Base-by-base conservation (phyloP, 2,329 filamentous ascomycete genomes). In the Monilinia fructicola region DNA sequence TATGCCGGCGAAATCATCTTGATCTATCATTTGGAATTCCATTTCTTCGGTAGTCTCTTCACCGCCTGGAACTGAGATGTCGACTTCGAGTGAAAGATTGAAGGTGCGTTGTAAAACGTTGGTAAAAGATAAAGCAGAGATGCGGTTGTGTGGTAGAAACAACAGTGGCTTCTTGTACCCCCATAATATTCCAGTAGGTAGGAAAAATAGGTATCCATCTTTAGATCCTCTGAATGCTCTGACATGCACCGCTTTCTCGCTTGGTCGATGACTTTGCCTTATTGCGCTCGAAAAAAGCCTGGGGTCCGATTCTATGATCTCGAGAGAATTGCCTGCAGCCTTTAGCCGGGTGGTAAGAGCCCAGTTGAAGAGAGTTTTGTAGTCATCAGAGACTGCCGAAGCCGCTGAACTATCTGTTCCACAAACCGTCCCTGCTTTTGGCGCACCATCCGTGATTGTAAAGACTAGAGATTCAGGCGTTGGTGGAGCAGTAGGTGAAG, bases 21-120 rank as follows among this genome's bases (percentile, higher is more conserved):
- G 87, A 71, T 90, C 88, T 23, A 90, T 76, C 88, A 90, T 90
- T 48, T 81, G 81, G 69, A 90, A 90, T 74, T 90, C 87, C 28
- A 89, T 78, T 73, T 90, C 87, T 69, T 88, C 84, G 16, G 75
- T 77, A 28, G 67, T 69, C 50, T 82, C 82, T 21, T 78, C 80
- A 14, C 80, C 80, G 23, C 69, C 71, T 21, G 71, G 63, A 0
- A 80, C 77, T 62, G 85, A 85, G 6, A 71, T 71, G 64, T 74
- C 72, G 12, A 88, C 80, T 73, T 90, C 87, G 0, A 90, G 81
- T 1, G 84, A 85, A 54, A 90, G 82, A 72, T 90, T 90, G 72
- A 90, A 90, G 0, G 88, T 90, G 28, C 87, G 82, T 73, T 89
- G 87, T 55, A 90, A 78, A 35, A 90, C 86, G 67, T 80, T 89